phyloP scores from a whole-genome alignment of 805 yeast genomes.

The Ogataea angusta region DNA sequence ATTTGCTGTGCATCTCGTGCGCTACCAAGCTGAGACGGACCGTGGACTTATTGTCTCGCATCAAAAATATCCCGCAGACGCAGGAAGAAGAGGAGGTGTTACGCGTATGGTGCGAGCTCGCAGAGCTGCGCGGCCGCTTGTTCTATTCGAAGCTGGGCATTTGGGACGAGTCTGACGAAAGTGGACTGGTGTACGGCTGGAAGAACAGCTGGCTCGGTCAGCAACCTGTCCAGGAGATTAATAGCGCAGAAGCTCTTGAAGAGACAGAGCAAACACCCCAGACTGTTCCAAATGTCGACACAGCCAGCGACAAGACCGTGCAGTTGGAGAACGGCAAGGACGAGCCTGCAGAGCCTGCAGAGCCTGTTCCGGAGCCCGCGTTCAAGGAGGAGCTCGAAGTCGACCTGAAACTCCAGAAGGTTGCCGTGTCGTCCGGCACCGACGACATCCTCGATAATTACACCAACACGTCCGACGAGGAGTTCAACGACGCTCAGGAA shows the following conservation, averaged over 20 bases:
- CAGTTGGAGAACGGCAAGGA: background rate
- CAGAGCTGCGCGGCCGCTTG: constrained; percentile 64
- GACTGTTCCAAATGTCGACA: no score
- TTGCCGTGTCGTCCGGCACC: background rate
- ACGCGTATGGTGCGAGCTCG: constrained; percentile 62
- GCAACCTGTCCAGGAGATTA: background rate
- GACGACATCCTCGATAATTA: constrained; percentile 14
- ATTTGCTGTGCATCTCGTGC: constrained; percentile 81
- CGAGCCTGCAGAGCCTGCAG: no score
- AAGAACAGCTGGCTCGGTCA: constrained; percentile 30
- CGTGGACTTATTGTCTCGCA: constrained; percentile 77
- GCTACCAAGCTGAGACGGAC: constrained; percentile 72
- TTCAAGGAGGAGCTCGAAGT: background rate
- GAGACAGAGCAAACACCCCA: background rate
- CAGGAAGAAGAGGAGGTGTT: constrained; percentile 34
- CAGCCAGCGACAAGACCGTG: background rate
- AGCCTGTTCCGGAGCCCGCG: background rate
- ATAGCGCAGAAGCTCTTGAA: background rate
- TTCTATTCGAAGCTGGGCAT: constrained; percentile 84
- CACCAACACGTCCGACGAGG: constrained; percentile 18
- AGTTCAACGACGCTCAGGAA: constrained; percentile 28
- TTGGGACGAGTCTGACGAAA: constrained; percentile 50
- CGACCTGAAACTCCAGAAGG: background rate
- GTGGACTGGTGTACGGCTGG: constrained; percentile 34
- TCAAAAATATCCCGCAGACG: constrained; percentile 45